phyloP scores from a whole-genome alignment of 2,329 filamentous ascomycete species.

The Fusarium oxysporum region DNA sequence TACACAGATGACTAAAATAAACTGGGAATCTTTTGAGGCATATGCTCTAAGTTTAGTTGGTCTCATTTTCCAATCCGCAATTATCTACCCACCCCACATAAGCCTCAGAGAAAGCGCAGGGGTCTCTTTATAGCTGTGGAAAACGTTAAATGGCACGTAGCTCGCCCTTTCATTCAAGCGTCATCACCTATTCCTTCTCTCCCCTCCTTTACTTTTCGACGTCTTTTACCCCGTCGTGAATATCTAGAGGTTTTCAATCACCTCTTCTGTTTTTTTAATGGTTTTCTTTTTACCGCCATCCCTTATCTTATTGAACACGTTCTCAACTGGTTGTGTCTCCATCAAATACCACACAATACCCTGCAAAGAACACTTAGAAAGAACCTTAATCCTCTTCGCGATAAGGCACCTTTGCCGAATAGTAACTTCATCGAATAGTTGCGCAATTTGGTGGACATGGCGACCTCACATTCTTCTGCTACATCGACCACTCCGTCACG shows the following conservation, averaged over 20 bases:
- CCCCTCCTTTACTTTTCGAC: background rate
- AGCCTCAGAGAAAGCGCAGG: background rate
- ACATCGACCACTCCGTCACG: slow-evolving; percentile 19
- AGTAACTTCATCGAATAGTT: slow-evolving; percentile 46
- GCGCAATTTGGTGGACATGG: slow-evolving; percentile 46
- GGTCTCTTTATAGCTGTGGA: background rate
- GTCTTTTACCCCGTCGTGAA: background rate
- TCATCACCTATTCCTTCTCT: background rate
- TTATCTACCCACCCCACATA: no score
- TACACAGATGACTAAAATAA: no score
- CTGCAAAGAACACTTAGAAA: background rate
- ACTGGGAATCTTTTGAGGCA: no score
- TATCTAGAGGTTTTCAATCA: background rate
- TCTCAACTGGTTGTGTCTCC: background rate
- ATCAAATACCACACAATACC: background rate
- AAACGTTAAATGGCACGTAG: background rate
- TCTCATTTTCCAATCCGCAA: no score
- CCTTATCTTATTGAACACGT: background rate
- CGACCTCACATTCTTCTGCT: slow-evolving; percentile 29
- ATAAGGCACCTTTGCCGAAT: background rate
- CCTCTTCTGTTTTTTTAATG: background rate
- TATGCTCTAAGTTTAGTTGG: no score
- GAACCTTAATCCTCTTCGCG: background rate
- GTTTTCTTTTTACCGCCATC: background rate
- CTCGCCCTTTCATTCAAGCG: background rate